Evolutionary conservation across 805 yeast species (phyloP).

Genomic region (Ogataea neopini): DNA sequence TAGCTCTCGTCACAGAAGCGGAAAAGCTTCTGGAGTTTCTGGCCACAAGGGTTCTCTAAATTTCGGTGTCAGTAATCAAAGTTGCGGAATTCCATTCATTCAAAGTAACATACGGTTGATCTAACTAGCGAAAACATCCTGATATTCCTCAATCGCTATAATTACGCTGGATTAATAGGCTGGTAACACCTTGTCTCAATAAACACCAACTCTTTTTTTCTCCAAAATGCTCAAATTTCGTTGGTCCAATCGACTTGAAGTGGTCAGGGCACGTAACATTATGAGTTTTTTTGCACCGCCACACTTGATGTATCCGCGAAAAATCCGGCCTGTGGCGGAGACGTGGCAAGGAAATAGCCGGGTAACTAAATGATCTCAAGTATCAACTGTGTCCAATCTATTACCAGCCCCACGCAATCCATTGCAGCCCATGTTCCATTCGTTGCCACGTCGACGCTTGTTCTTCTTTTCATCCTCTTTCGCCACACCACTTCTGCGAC

Average conservation of each 20-base stretch:
- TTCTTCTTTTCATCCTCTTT: too few relatives aligned
- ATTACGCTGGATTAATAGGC: too few relatives aligned
- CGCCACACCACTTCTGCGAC: too few relatives aligned
- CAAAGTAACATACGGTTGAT: constrained; percentile 9
- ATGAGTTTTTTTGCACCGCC: not conserved
- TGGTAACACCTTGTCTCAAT: not conserved
- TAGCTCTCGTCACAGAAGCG: constrained; percentile 30
- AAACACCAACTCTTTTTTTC: constrained; percentile 9
- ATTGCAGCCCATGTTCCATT: too few relatives aligned
- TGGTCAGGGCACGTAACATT: constrained; percentile 7
- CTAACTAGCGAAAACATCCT: constrained; percentile 11
- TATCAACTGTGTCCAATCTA: too few relatives aligned
- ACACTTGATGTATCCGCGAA: not conserved
- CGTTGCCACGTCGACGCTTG: too few relatives aligned
- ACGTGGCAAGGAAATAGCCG: not conserved
- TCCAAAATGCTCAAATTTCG: constrained; percentile 12
- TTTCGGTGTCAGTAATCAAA: constrained; percentile 4
- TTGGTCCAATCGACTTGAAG: constrained; percentile 12
- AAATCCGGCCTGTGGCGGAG: too few relatives aligned
- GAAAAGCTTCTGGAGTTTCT: constrained; percentile 33
- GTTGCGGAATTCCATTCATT: too few relatives aligned
- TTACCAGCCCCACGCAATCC: too few relatives aligned
- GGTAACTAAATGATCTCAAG: too few relatives aligned
- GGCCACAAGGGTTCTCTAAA: constrained; percentile 20
- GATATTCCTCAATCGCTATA: constrained; percentile 7